These are phyloP conservation scores for Anthostomella pinea DNA, from an alignment of 2,329 filamentous ascomycete genomes.

Conservation along the genomic window DNA sequence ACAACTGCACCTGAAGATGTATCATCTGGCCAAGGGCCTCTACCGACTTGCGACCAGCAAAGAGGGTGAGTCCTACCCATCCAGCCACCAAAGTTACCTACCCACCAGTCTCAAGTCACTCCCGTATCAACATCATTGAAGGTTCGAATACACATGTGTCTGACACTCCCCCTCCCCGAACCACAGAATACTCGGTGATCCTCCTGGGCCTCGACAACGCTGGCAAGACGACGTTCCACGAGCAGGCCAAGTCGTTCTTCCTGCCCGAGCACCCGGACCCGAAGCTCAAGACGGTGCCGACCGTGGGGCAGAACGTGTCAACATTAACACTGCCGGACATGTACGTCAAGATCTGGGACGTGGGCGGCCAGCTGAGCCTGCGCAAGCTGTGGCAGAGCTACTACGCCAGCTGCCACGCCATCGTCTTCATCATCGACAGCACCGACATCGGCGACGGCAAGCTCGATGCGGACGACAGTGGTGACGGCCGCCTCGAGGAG, in stretches of 20 bases:
- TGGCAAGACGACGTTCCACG: conserved; percentile 96
- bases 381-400: conserved; percentile 94
- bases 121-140: too few species aligned
- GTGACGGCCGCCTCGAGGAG: conserved; percentile 75
- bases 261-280: conserved; percentile 58
- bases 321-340: conserved; percentile 88
- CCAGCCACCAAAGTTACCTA: conserved; percentile 1
- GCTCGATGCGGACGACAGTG: conserved; percentile 48
- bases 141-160: too few species aligned
- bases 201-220: conserved; percentile 97
- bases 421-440: conserved; percentile 96
- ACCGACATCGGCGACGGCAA: conserved; percentile 87
- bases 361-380: conserved; percentile 87
- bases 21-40: conserved; percentile 91
- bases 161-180: conserved; percentile 4
- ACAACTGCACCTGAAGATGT: conserved; percentile 56
- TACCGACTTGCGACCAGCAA: conserved; percentile 96
- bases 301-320: conserved; percentile 94
- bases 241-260: conserved; percentile 91
- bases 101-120: conserved; percentile 1
- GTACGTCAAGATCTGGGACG: conserved; percentile 98
- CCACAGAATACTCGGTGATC: conserved; percentile 88
- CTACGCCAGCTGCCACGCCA: conserved; percentile 90
- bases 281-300: conserved; percentile 85
- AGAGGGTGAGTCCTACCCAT: conserved; percentile 62